phyloP scores from a whole-genome alignment of 202 grass and related monocot genomes.

The Setaria viridis region DNA sequence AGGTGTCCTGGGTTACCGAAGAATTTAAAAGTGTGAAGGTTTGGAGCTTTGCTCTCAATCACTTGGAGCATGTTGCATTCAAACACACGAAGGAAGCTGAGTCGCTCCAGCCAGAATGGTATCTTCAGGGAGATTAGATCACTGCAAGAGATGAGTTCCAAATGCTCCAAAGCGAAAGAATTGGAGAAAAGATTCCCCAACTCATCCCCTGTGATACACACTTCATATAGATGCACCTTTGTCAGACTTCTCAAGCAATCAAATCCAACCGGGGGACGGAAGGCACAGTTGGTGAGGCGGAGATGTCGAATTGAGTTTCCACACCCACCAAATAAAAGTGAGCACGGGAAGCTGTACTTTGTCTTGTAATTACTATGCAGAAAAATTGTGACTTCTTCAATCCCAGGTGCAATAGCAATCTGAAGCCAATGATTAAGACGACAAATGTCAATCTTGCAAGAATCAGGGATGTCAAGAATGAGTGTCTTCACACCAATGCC shows the following conservation, averaged over 20 bases:
- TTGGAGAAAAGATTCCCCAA: neutral
- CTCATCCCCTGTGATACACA: neutral
- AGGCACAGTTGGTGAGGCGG: neutral
- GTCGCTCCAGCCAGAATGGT: neutral
- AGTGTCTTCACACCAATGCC: neutral
- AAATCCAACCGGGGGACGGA: neutral
- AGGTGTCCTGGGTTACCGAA: neutral
- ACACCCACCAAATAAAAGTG: neutral
- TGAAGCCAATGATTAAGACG: constrained; percentile 3
- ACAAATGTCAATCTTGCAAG: neutral
- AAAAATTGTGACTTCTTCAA: neutral
- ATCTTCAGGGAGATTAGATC: neutral
- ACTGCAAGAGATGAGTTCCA: neutral
- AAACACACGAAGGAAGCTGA: neutral
- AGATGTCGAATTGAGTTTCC: neutral
- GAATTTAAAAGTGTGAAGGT: neutral
- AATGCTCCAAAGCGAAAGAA: neutral
- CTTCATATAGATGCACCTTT: neutral
- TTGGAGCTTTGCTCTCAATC: constrained; percentile 20
- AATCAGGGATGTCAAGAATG: neutral
- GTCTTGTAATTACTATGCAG: neutral
- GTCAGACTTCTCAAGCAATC: constrained; percentile 2
- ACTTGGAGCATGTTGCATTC: neutral
- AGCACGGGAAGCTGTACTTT: neutral
- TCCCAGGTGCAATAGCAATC: neutral